Percentiles rank a stretch among this genome's conserved stretches.
Conservation (phyloP, 805 yeast species). For the Sugiyamaella valdiviana region DNA sequence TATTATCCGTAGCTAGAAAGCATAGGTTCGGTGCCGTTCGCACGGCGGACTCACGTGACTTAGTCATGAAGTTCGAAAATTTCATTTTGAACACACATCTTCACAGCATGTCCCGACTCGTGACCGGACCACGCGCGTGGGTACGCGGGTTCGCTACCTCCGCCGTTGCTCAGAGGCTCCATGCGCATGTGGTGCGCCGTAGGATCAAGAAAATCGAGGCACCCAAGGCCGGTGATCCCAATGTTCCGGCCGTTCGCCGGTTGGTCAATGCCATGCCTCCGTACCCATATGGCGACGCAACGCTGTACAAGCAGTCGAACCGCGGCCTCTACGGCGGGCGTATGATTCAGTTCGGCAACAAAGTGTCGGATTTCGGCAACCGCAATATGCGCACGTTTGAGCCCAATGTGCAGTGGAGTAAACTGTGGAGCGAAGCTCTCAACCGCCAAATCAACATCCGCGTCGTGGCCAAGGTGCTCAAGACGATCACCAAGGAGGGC, state of each 20-base stretch:
- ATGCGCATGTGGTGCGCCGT: constrained; percentile 27
- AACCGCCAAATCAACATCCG: constrained; percentile 49
- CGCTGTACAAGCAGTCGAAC: constrained; percentile 74
- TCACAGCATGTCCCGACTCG: not conserved
- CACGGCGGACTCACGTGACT: not conserved
- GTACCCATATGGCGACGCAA: constrained; percentile 74
- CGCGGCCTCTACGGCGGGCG: constrained; percentile 89
- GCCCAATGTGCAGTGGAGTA: constrained; percentile 73
- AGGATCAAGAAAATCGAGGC: constrained; percentile 20
- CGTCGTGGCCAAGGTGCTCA: constrained; percentile 73
- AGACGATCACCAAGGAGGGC: constrained; percentile 87
- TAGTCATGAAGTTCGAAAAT: not conserved
- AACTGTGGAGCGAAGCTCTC: constrained; percentile 79
- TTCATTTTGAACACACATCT: not conserved
- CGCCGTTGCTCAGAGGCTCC: constrained; percentile 15
- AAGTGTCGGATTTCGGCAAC: constrained; percentile 70
- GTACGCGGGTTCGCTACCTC: constrained; percentile 7
- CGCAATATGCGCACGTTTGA: constrained; percentile 67
- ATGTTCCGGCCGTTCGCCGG: constrained; percentile 7
- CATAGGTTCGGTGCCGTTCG: too few species aligned
- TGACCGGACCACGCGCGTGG: not conserved
- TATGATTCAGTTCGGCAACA: constrained; percentile 68
- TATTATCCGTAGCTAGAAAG: too few species aligned
- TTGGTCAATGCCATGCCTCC: constrained; percentile 46
- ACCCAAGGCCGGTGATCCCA: constrained; percentile 48